These are phyloP conservation scores for Pouteria campechiana DNA, from an alignment of 179 eudicot species.

Conservation along the genomic window DNA sequence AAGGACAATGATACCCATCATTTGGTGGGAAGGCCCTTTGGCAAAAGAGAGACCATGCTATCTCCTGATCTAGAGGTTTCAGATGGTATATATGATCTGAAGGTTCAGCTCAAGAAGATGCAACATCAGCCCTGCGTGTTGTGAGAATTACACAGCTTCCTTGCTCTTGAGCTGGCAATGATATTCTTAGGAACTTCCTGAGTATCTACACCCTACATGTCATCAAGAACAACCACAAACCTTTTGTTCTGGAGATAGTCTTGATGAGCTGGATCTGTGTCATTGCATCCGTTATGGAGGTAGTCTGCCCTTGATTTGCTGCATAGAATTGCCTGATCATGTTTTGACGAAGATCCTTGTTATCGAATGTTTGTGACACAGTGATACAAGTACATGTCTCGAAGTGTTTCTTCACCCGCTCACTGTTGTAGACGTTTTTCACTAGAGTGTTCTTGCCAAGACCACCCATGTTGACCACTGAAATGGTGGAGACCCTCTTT, in stretches of 20 bases:
- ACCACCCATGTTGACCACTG: slow-evolving; percentile 11
- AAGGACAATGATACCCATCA: slow-evolving; percentile 14
- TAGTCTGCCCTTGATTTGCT: neutral
- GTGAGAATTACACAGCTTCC: slow-evolving; percentile 18
- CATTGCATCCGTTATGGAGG: neutral
- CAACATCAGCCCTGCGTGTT: slow-evolving; percentile 7
- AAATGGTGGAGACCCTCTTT: neutral
- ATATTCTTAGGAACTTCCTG: slow-evolving; percentile 3
- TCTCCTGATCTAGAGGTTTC: neutral
- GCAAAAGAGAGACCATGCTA: slow-evolving; percentile 14
- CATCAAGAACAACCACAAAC: slow-evolving; percentile 20
- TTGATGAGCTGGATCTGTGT: neutral
- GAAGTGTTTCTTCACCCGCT: neutral
- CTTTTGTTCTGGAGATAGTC: slow-evolving; percentile 5
- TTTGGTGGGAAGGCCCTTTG: slow-evolving; percentile 11
- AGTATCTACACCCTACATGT: slow-evolving; percentile 7
- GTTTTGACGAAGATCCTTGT: neutral
- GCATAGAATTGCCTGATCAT: slow-evolving; percentile 1
- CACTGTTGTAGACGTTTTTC: neutral
- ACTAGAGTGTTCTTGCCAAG: slow-evolving; percentile 11
- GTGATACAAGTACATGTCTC: slow-evolving; percentile 9
- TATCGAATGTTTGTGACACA: neutral
- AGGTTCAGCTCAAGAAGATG: neutral
- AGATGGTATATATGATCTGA: neutral
- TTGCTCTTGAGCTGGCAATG: slow-evolving; percentile 6